Conservation (phyloP, 352 stramenopile species). For the Phytophthora tentaculata region DNA sequence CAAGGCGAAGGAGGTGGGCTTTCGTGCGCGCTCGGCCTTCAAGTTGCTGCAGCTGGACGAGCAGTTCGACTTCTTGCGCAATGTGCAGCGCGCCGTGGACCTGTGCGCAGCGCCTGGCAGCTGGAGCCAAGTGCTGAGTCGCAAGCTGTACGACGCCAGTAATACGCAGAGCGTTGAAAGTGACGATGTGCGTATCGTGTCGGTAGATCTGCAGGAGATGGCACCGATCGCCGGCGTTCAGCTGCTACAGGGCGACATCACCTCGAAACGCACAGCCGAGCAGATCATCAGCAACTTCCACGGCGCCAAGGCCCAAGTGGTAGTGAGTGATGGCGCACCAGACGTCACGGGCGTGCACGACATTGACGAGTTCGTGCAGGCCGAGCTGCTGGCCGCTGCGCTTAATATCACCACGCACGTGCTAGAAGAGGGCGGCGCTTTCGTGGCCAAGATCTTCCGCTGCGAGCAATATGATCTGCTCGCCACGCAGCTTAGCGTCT, state of each 20-base stretch:
- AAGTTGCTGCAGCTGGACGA: slow-evolving; percentile 99
- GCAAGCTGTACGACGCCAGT: slow-evolving; percentile 78
- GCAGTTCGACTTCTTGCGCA: slow-evolving; percentile 95
- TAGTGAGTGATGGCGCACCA: slow-evolving; percentile 98
- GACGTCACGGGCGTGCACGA: slow-evolving; percentile 99
- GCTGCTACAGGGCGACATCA: slow-evolving; percentile 97
- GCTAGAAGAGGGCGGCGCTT: slow-evolving; percentile 92
- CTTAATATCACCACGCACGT: slow-evolving; percentile 98
- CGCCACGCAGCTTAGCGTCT: slow-evolving; percentile 95
- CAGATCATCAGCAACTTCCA: slow-evolving; percentile 96
- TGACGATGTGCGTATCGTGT: slow-evolving; percentile 91
- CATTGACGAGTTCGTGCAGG: slow-evolving; percentile 98
- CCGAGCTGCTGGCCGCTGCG: slow-evolving; percentile 96
- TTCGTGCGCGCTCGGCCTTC: slow-evolving; percentile 97
- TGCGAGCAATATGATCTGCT: slow-evolving; percentile 96
- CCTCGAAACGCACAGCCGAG: slow-evolving; percentile 94
- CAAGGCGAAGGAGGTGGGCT: slow-evolving; percentile 95
- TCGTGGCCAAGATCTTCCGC: slow-evolving; percentile 99
- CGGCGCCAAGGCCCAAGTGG: slow-evolving; percentile 94
- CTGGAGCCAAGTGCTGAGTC: slow-evolving; percentile 97
- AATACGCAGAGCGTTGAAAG: slow-evolving; percentile 31
- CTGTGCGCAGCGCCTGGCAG: slow-evolving; percentile 98
- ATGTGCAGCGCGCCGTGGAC: slow-evolving; percentile 95
- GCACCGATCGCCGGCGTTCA: slow-evolving; percentile 96
- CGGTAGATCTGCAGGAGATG: slow-evolving; percentile 99